These are phyloP conservation scores for Aureobasidium sp. DNA, from an alignment of 2,329 filamentous ascomycete species.

Conservation along the genomic window DNA sequence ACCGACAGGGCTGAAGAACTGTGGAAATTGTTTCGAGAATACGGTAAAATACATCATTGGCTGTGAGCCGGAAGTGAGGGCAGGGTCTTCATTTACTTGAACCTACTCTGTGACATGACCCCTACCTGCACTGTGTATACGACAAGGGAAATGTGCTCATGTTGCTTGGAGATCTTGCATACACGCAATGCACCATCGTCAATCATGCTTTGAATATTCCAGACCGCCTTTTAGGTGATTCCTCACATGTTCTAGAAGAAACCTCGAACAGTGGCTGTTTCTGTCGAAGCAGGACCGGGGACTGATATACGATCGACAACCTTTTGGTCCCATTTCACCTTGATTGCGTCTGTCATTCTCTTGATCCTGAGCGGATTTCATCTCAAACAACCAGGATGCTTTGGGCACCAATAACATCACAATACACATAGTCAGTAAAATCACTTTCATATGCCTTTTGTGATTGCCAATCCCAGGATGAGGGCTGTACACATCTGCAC, in stretches of 20 bases:
- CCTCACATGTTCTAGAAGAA: not conserved
- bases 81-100: conserved; percentile 5
- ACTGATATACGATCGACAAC: not conserved
- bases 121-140: not conserved
- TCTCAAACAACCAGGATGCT: not conserved
- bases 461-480: not conserved
- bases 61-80: not conserved
- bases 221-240: not conserved
- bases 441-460: not conserved
- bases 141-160: not conserved
- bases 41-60: not conserved
- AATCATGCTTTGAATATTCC: not conserved
- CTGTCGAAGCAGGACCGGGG: not conserved
- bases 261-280: not conserved
- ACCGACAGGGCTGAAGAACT: conserved; percentile 6
- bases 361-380: not conserved
- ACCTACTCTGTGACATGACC: not conserved
- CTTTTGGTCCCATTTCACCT: not conserved
- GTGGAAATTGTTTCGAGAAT: not conserved
- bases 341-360: not conserved
- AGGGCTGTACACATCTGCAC: not conserved
- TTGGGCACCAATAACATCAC: not conserved
- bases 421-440: not conserved
- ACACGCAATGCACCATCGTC: not conserved
- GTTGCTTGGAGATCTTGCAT: not conserved